Conservation (phyloP, 108 stramenopile species). For the Nannochloropsis salina region DNA sequence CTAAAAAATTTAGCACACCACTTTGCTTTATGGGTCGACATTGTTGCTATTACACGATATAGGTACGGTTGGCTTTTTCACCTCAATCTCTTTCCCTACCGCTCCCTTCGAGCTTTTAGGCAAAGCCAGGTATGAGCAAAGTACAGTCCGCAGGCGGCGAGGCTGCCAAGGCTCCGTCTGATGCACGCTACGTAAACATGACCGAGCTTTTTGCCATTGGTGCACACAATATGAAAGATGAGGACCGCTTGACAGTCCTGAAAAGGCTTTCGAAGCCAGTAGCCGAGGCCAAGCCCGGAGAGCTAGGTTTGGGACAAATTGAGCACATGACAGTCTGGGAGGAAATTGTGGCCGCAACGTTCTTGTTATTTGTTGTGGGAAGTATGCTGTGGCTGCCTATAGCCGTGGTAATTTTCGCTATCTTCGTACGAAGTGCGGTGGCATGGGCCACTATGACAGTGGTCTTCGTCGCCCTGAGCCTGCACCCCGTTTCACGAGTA, state of each 20-base stretch:
- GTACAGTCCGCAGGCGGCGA: too few species aligned
- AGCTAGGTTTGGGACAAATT: neutral
- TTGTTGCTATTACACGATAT: too few species aligned
- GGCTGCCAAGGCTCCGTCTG: neutral
- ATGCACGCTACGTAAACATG: neutral
- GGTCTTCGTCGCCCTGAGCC: neutral
- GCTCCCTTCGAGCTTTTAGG: too few species aligned
- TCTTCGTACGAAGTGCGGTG: neutral
- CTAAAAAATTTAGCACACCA: too few species aligned
- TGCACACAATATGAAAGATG: neutral
- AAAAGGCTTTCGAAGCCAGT: neutral
- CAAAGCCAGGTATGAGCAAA: too few species aligned
- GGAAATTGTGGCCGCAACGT: neutral
- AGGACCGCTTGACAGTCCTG: neutral
- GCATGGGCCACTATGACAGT: neutral
- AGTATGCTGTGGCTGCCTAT: neutral
- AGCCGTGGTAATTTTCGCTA: neutral
- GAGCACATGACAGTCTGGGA: neutral
- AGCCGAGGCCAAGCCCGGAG: slow-evolving; percentile 5
- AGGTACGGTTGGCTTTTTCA: too few species aligned
- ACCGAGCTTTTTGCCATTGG: neutral
- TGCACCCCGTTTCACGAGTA: neutral
- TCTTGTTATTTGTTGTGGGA: neutral
- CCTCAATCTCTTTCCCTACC: too few species aligned
- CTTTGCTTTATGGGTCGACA: too few species aligned